Evolutionary conservation across 805 yeast genomes (phyloP).

Genomic region (Ogataea chonburiensis): DNA sequence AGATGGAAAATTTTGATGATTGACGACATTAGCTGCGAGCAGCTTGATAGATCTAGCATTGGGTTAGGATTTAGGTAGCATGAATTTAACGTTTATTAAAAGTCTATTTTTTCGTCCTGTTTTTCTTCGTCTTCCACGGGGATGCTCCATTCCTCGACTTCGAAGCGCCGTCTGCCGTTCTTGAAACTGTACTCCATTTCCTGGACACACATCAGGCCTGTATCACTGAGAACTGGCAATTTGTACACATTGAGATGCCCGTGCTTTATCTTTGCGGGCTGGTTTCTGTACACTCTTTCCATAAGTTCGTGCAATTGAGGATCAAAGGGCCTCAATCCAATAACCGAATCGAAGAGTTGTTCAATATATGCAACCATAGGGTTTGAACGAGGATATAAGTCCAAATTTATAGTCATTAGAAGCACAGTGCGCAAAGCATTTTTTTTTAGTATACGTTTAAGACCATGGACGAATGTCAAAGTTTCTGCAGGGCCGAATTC

Average conservation of each 20-base stretch:
- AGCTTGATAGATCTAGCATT: slow-evolving; percentile 1
- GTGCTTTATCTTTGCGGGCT: slow-evolving; percentile 76
- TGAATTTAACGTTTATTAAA: slow-evolving; percentile 7
- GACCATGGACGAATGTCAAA: slow-evolving; percentile 58
- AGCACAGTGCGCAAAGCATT: slow-evolving; percentile 41
- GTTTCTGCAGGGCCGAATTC: slow-evolving; percentile 41
- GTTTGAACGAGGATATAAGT: slow-evolving; percentile 57
- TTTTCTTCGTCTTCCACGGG: slow-evolving; percentile 86
- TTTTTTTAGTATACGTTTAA: slow-evolving; percentile 53
- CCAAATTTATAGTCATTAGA: slow-evolving; percentile 60
- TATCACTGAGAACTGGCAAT: slow-evolving; percentile 67
- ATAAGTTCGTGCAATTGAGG: slow-evolving; percentile 65
- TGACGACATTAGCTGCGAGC: slow-evolving; percentile 11
- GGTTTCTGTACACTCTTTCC: slow-evolving; percentile 67
- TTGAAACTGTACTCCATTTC: slow-evolving; percentile 81
- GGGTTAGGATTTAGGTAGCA: slow-evolving; percentile 1
- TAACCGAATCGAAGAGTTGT: slow-evolving; percentile 59
- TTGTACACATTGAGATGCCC: slow-evolving; percentile 79
- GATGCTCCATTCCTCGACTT: slow-evolving; percentile 93
- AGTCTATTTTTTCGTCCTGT: slow-evolving; percentile 22
- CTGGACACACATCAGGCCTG: slow-evolving; percentile 77
- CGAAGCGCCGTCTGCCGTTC: slow-evolving; percentile 79
- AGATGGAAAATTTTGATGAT: slow-evolving; percentile 14
- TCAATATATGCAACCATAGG: slow-evolving; percentile 54
- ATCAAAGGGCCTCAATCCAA: slow-evolving; percentile 79